These are phyloP conservation scores for Phytopythium cucurbitacearum DNA, from an alignment of 352 stramenopile genomes.

Conservation along the genomic window DNA sequence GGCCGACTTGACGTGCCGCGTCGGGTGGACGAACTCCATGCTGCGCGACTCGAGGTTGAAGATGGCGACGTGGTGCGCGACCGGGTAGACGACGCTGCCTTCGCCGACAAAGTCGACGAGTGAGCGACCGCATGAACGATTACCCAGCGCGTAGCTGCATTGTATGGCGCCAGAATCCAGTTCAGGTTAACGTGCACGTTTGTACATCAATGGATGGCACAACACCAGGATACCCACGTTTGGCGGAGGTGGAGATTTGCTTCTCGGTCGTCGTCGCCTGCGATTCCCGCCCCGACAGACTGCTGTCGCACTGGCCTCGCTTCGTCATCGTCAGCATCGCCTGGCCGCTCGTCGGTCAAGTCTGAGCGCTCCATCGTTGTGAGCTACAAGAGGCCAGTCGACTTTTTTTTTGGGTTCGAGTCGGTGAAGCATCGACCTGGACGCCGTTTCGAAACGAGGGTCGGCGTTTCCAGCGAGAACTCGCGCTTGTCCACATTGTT, in stretches of 20 bases:
- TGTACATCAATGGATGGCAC: neutral
- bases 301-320: too few relatives aligned
- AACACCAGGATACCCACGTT: conserved; percentile 16
- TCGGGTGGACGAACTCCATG: conserved; percentile 78
- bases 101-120: conserved; percentile 61
- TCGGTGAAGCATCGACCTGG: neutral
- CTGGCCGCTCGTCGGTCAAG: too few relatives aligned
- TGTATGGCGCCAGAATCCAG: too few relatives aligned
- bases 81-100: conserved; percentile 53
- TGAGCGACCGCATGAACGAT: conserved; percentile 30
- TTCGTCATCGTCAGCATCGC: neutral
- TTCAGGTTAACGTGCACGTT: too few relatives aligned
- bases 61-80: conserved; percentile 55
- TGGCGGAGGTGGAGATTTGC: conserved; percentile 31
- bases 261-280: conserved; percentile 27
- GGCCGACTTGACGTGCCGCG: conserved; percentile 39
- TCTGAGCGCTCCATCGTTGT: too few relatives aligned
- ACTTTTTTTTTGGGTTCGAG: too few relatives aligned
- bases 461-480: neutral
- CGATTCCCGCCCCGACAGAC: too few relatives aligned
- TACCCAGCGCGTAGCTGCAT: conserved; percentile 43
- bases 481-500: neutral
- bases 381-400: too few relatives aligned
- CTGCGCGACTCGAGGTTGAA: conserved; percentile 49
- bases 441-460: conserved; percentile 10